Evolutionary conservation across 1,139 yeast species (phyloP), one percentile per base, ranked within the genome.

Genomic region (Hansenula sp.): DNA sequence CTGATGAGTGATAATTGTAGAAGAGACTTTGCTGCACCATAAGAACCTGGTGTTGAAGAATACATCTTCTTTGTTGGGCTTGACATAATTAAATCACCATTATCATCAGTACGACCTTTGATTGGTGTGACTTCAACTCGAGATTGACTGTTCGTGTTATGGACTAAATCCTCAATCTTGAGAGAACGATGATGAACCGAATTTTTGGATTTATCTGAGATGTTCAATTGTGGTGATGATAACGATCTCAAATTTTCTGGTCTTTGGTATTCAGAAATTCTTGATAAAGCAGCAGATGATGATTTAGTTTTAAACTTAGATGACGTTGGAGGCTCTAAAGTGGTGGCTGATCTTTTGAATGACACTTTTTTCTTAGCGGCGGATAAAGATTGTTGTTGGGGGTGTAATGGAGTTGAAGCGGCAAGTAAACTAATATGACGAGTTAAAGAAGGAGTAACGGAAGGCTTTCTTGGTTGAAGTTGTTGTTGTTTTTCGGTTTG

Each of bases 11-110:
- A 53, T 31, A 73, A 52, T 47, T 71, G 73, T 34, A 74, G 48
- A 40, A 73, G 54, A 38, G 75, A 71, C 48, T 67, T 65, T 28
- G 78, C 78, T 15, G 77, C 78, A 29, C 76, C 76, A 52, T 71
- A 70, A 2, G 76, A 68, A 9, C 74, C 67, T 4, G 77, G 77
- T 2, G 77, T 72, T 13, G 58, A 51, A 15, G 54, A 50, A 24
- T 47, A 47, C 4, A 46, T 15, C 30, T 62, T 47, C 47, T 63
- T 64, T 1, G 68, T 63, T 36, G 72, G 71, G 27, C 67, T 62
- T 7, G 66, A 61, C 52, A 62, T 44, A 7, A 63, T 33, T 37
- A 59, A 55, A n/a, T 64, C 63, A 16, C 58, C 65, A 38, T 51
- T 53, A 9, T 50, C 51, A 32, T 45, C 51, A 28, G 33, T 19